Percentiles rank a stretch among this genome's conserved stretches.
Conservation (phyloP, 768 basidiomycete genomes). For the Wakefieldia striispora region DNA sequence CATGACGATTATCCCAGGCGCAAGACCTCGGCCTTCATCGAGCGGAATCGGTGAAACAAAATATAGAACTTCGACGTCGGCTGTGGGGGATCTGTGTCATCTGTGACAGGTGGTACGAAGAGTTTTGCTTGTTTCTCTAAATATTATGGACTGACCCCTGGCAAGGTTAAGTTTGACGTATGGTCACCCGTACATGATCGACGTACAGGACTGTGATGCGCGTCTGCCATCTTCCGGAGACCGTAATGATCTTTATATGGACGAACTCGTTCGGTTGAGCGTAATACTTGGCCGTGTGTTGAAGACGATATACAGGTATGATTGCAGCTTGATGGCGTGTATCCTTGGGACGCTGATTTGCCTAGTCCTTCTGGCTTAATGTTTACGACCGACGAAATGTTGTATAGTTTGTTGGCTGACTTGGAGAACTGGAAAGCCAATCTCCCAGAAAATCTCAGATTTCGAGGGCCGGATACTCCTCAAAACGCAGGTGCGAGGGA, state of each 20-base stretch:
- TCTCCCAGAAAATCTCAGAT: conserved; percentile 77
- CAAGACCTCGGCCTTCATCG: conserved; percentile 96
- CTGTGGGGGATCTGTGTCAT: conserved; percentile 96
- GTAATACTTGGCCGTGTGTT: conserved; percentile 88
- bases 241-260: conserved; percentile 74
- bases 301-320: conserved; percentile 89
- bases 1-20: conserved; percentile 51
- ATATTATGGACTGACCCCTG: conserved; percentile 5
- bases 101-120: conserved; percentile 81
- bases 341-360: conserved; percentile 11
- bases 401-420: conserved; percentile 61
- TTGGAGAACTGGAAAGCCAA: conserved; percentile 75
- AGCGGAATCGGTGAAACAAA: conserved; percentile 80
- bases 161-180: conserved; percentile 81
- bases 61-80: conserved; percentile 82
- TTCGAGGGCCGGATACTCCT: conserved; percentile 65
- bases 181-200: conserved; percentile 95
- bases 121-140: conserved; percentile 1
- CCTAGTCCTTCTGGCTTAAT: conserved; percentile 82
- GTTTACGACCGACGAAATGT: conserved; percentile 77
- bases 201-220: conserved; percentile 94
- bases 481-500: conserved; percentile 59
- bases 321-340: neutral
- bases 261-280: conserved; percentile 88
- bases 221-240: conserved; percentile 89